These are phyloP conservation scores for Mycena olivaceomarginata DNA, from an alignment of 768 basidiomycete genomes.

Conservation along the genomic window DNA sequence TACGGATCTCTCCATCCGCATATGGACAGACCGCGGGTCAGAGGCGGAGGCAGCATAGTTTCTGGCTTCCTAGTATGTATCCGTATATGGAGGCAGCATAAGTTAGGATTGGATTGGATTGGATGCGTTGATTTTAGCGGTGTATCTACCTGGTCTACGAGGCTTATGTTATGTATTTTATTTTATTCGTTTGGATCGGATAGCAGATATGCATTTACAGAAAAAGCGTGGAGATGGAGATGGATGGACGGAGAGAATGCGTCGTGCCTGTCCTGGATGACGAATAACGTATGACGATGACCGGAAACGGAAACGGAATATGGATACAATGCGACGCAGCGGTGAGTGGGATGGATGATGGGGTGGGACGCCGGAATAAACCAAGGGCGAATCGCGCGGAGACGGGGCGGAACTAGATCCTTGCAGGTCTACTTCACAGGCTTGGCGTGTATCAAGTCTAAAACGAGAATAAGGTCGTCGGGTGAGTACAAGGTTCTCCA, in stretches of 20 bases:
- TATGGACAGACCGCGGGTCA: constrained; percentile 83
- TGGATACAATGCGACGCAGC: constrained; percentile 39
- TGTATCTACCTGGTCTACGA: constrained; percentile 15
- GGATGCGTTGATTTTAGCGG: background rate
- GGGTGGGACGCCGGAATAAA: background rate
- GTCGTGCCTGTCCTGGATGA: constrained; percentile 14
- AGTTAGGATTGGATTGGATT: constrained; percentile 12
- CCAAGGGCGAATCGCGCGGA: background rate
- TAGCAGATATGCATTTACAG: constrained; percentile 43
- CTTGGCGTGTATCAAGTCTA: constrained; percentile 78
- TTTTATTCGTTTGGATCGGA: constrained; percentile 22
- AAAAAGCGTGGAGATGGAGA: constrained; percentile 28
- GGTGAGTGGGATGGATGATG: background rate
- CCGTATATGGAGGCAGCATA: constrained; percentile 17
- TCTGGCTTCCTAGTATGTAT: too few species aligned
- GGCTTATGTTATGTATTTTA: constrained; percentile 31
- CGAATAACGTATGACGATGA: background rate
- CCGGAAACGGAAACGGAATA: background rate
- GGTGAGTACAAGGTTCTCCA: constrained; percentile 28
- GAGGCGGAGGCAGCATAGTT: background rate
- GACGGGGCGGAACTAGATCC: background rate
- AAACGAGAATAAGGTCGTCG: constrained; percentile 28
- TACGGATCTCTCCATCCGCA: constrained; percentile 85
- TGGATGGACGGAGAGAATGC: background rate
- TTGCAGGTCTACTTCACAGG: constrained; percentile 67